These are phyloP conservation scores for Thalassiosira pacifica DNA, from an alignment of 352 stramenopile species.

Conservation along the genomic window DNA sequence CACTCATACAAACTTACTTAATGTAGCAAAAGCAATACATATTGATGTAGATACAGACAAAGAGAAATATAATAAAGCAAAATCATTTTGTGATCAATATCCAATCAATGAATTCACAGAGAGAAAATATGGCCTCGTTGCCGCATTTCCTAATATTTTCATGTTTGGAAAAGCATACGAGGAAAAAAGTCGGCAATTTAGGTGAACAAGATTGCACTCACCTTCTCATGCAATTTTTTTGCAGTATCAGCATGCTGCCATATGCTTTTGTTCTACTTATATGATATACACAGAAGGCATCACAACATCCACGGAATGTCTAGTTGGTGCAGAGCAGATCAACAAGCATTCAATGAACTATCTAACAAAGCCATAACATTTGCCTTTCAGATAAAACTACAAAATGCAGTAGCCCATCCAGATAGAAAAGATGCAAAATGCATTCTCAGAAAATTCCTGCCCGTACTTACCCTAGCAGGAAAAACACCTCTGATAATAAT, in stretches of 20 bases:
- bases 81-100: slow-evolving; percentile 17
- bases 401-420: slow-evolving; percentile 47
- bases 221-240: slow-evolving; percentile 40
- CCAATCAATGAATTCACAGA: slow-evolving; percentile 50
- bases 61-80: slow-evolving; percentile 35
- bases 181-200: slow-evolving; percentile 12
- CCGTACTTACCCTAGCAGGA: slow-evolving; percentile 38
- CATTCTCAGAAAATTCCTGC: slow-evolving; percentile 28
- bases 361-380: slow-evolving; percentile 16
- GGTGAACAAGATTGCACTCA: slow-evolving; percentile 33
- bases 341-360: slow-evolving; percentile 24
- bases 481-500: too few species aligned
- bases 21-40: slow-evolving; percentile 44
- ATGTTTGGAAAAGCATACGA: slow-evolving; percentile 43
- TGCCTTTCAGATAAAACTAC: slow-evolving; percentile 35
- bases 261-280: slow-evolving; percentile 50
- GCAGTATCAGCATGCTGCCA: neutral
- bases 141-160: slow-evolving; percentile 34
- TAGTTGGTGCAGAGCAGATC: neutral
- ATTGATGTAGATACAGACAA: slow-evolving; percentile 34
- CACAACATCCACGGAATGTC: slow-evolving; percentile 17
- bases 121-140: slow-evolving; percentile 12
- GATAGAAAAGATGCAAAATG: slow-evolving; percentile 40
- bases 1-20: slow-evolving; percentile 28
- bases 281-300: slow-evolving; percentile 40